Percentiles rank a stretch among this genome's conserved stretches.
phyloP scores from a whole-genome alignment of 176 grass and related monocot genomes.

The Triticum aestivum region IWGSC_CS_RefSeq_v2.1 NC_057808.1:432134405-432134904 shows the following conservation, averaged over 20 bases:
- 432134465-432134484: not conserved
- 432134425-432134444: not conserved
- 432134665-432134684: not conserved
- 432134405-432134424: not conserved
- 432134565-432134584: not conserved
- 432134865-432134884: not conserved
- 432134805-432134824: conserved; percentile 22
- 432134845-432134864: not conserved
- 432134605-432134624: not conserved
- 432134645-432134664: not conserved
- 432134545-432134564: not conserved
- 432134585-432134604: not conserved
- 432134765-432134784: not conserved
- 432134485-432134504: too few relatives aligned
- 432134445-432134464: not conserved
- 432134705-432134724: not conserved
- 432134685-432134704: not conserved
- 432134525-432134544: too few relatives aligned
- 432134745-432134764: conserved; percentile 2
- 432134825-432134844: not conserved
- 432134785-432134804: conserved; percentile 15
- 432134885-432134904: conserved; percentile 17
- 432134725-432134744: not conserved
- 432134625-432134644: not conserved
- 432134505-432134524: too few relatives aligned